A percentile compares a stretch with the other conserved stretches of the same genome.
Conservation (phyloP, 371 early-diverging fungal species). For the Mortierella polycephala region DNA sequence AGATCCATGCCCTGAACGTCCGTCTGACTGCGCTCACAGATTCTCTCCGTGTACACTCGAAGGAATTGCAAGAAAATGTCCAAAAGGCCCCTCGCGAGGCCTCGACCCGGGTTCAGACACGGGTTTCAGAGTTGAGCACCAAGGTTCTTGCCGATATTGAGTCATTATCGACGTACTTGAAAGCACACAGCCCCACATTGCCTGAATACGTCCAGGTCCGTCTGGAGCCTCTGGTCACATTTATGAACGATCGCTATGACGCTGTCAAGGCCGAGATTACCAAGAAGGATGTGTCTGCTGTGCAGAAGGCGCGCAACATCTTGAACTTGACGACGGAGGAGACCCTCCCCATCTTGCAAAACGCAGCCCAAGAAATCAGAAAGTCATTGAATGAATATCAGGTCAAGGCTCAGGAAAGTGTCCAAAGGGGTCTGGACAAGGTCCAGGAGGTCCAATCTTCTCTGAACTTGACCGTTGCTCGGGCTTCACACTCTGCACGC, state of each 20-base stretch:
- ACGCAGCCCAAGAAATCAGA: conserved; percentile 59
- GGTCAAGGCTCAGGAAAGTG: conserved; percentile 46
- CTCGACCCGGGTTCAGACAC: conserved; percentile 23
- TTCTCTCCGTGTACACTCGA: conserved; percentile 30
- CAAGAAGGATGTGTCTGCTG: conserved; percentile 58
- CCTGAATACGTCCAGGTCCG: conserved; percentile 63
- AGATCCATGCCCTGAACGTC: conserved; percentile 37
- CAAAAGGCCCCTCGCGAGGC: conserved; percentile 33
- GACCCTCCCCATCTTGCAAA: conserved; percentile 61
- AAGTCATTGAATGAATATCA: conserved; percentile 48
- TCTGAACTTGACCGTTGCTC: conserved; percentile 24
- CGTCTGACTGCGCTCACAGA: conserved; percentile 37
- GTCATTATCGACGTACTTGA: conserved; percentile 58
- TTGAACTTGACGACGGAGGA: conserved; percentile 60
- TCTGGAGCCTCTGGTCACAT: conserved; percentile 59
- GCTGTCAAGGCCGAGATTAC: conserved; percentile 57
- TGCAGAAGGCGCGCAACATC: conserved; percentile 67
- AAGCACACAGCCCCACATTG: conserved; percentile 56
- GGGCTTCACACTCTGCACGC: conserved; percentile 26
- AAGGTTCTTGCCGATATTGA: conserved; percentile 52
- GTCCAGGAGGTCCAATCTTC: conserved; percentile 36
- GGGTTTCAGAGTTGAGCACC: conserved; percentile 51
- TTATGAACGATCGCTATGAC: conserved; percentile 62
- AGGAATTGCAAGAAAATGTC: conserved; percentile 43
- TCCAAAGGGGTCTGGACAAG: conserved; percentile 49